These are phyloP conservation scores for Rhodotorula sp. DNA, from an alignment of 1,284 basidiomycete species.

Conservation along the genomic window DNA sequence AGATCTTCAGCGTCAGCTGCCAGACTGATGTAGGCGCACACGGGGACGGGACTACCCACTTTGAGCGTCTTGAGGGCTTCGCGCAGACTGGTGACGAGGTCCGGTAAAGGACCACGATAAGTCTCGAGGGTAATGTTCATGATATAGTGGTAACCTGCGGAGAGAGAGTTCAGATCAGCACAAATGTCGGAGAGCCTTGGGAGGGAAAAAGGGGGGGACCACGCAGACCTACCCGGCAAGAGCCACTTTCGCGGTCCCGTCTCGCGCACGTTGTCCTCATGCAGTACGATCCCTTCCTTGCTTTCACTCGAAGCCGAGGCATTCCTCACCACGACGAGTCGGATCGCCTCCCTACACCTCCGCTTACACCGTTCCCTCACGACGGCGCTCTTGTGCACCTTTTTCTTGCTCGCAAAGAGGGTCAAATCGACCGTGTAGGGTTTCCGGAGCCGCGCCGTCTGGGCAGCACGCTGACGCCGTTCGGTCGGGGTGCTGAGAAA, in stretches of 20 bases:
- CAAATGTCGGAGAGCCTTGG: too few relatives aligned
- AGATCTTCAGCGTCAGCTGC: background rate
- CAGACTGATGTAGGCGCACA: background rate
- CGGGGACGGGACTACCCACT: constrained; percentile 14
- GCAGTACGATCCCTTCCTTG: background rate
- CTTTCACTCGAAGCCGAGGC: background rate
- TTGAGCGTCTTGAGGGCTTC: constrained; percentile 20
- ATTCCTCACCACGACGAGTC: constrained; percentile 36
- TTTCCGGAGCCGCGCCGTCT: background rate
- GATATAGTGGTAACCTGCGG: constrained; percentile 32
- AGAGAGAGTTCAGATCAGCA: accelerated
- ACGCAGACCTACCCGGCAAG: constrained; percentile 28
- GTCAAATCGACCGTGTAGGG: constrained; percentile 39
- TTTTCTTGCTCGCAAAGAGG: constrained; percentile 34
- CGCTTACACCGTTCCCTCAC: constrained; percentile 32
- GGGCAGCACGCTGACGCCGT: too few relatives aligned
- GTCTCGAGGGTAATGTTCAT: constrained; percentile 33
- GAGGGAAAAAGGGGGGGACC: too few relatives aligned
- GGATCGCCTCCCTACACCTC: constrained; percentile 33
- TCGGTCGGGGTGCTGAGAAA: constrained; percentile 2
- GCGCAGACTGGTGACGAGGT: constrained; percentile 25
- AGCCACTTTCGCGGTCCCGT: constrained; percentile 35
- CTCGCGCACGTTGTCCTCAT: constrained; percentile 4
- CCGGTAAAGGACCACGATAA: constrained; percentile 29
- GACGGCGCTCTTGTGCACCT: constrained; percentile 37